A percentile compares a stretch with the other conserved stretches of the same genome.
These are phyloP conservation scores for Andrographis paniculata DNA, from an alignment of 305 asterid genomes.

Conservation along the genomic window DNA sequence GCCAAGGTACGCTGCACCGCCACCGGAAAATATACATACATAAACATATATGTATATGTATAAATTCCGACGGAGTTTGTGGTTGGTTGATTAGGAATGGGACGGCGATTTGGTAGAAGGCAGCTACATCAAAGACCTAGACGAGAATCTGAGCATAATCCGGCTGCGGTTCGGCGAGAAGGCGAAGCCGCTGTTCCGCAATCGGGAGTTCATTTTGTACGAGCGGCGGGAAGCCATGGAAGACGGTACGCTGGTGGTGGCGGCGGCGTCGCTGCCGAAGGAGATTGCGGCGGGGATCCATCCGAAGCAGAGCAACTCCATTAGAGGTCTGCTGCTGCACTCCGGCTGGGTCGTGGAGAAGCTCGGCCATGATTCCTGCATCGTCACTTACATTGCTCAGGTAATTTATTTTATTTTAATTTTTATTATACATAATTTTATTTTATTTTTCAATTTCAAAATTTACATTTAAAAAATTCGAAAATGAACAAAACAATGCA, in stretches of 20 bases:
- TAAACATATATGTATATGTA: no score
- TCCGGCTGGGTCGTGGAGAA: conserved; percentile 97
- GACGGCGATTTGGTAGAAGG: conserved; percentile 76
- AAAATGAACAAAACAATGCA: no score
- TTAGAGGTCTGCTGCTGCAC: conserved; percentile 66
- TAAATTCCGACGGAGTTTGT: no score
- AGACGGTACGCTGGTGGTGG: conserved; percentile 91
- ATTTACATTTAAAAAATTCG: no score
- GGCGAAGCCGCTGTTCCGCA: conserved; percentile 73
- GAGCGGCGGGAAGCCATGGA: conserved; percentile 87
- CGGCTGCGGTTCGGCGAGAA: conserved; percentile 68
- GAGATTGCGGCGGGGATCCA: conserved; percentile 86
- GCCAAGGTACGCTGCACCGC: conserved; percentile 66
- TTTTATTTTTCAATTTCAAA: no score
- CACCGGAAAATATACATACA: no score
- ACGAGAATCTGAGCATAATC: conserved; percentile 68
- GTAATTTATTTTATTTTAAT: no score
- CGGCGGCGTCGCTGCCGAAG: conserved; percentile 92
- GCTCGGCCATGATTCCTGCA: conserved; percentile 70
- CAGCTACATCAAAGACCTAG: conserved; percentile 64
- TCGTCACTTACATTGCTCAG: conserved; percentile 85
- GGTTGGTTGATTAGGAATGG: conserved; percentile 62
- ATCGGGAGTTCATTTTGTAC: conserved; percentile 82
- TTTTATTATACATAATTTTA: no score
- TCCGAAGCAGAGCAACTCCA: conserved; percentile 69